These are phyloP conservation scores for Domatiomyces globalis DNA, from an alignment of 2,329 filamentous ascomycete genomes.

Conservation along the genomic window DNA sequence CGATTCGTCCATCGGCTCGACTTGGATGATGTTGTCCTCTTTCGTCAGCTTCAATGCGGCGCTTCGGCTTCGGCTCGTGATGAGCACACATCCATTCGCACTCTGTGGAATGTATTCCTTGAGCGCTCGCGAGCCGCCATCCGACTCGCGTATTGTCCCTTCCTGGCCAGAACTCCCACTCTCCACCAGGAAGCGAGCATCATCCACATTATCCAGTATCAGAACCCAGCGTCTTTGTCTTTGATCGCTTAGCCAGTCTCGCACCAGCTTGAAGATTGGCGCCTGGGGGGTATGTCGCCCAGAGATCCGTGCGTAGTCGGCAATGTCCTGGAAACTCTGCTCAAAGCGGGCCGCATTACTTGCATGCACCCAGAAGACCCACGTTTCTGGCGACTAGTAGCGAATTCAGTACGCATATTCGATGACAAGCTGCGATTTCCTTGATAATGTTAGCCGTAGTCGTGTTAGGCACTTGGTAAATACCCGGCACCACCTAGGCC, in stretches of 20 bases:
- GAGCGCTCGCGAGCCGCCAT: too few relatives aligned
- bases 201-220: conserved; percentile 19
- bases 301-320: conserved; percentile 7
- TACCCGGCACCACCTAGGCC: conserved; percentile 27
- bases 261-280: conserved; percentile 20
- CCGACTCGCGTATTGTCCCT: too few relatives aligned
- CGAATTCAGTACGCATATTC: conserved; percentile 17
- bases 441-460: conserved; percentile 3
- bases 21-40: conserved; percentile 5
- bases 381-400: conserved; percentile 14
- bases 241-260: conserved; percentile 16
- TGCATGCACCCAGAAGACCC: conserved; percentile 21
- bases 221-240: conserved; percentile 17
- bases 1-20: conserved; percentile 7
- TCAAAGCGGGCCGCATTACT: conserved; percentile 15
- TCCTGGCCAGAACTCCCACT: too few relatives aligned
- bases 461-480: too few relatives aligned
- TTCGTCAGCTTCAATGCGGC: conserved; percentile 3
- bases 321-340: conserved; percentile 18
- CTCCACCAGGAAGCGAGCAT: conserved; percentile 11
- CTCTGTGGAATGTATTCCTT: conserved; percentile 16
- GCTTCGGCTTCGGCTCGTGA: conserved; percentile 8
- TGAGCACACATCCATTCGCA: conserved; percentile 11
- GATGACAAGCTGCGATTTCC: conserved; percentile 23
- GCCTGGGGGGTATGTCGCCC: conserved; percentile 10